A percentile compares a stretch with the other conserved stretches of the same genome.
These are phyloP conservation scores for Lomentospora prolificans DNA, from an alignment of 2,329 filamentous ascomycete genomes.

Conservation along the genomic window DNA sequence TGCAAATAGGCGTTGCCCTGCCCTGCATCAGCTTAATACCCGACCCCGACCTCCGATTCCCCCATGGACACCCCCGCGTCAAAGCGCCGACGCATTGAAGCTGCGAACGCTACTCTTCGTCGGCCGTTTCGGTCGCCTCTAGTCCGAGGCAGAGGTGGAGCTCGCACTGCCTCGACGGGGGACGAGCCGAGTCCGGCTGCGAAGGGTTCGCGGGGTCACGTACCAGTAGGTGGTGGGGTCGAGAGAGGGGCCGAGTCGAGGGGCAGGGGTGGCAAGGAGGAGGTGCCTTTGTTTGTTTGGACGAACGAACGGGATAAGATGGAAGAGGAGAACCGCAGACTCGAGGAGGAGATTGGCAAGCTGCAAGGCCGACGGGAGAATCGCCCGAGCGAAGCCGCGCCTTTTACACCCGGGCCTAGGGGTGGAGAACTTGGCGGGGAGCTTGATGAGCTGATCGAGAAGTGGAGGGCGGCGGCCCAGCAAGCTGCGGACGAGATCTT, in stretches of 20 bases:
- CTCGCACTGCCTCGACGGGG: background rate
- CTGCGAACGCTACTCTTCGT: slow-evolving; percentile 12
- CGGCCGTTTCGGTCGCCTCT: slow-evolving; percentile 13
- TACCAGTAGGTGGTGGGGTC: too few species aligned
- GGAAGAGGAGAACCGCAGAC: slow-evolving; percentile 6
- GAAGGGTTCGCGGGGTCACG: too few species aligned
- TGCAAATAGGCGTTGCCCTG: background rate
- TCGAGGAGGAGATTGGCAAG: slow-evolving; percentile 11
- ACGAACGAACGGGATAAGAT: background rate
- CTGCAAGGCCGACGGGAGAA: background rate
- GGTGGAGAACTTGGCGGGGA: slow-evolving; percentile 7
- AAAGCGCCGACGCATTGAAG: slow-evolving; percentile 12
- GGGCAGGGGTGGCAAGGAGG: background rate
- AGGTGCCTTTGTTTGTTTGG: background rate
- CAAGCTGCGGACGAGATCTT: slow-evolving; percentile 13
- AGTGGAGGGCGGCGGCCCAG: slow-evolving; percentile 12
- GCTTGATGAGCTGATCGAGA: slow-evolving; percentile 10
- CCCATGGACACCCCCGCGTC: slow-evolving; percentile 12
- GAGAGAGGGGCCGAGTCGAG: too few species aligned
- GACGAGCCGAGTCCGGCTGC: background rate
- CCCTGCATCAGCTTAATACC: too few species aligned
- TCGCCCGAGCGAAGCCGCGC: background rate
- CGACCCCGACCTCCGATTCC: too few species aligned
- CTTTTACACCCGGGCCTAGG: background rate
- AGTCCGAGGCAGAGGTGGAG: background rate